Evolutionary conservation across 768 basidiomycete species (phyloP), one percentile per base, ranked within the genome.

Genomic region (Filobasidium wieringae): DNA sequence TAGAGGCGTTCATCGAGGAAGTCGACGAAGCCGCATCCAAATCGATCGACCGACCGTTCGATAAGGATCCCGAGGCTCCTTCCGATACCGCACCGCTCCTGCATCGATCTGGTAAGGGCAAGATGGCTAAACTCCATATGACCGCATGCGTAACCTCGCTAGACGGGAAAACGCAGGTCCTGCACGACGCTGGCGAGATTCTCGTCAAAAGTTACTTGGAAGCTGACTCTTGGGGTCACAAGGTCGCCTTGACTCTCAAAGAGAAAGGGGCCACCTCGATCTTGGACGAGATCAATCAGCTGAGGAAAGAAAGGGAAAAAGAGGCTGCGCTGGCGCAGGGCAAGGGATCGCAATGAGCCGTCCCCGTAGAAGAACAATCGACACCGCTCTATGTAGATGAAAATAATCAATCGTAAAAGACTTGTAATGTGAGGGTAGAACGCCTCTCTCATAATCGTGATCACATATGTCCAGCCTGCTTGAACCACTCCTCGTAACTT

Each of bases 61-160:
- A 59, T n/a, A 54, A 54, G 36, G 41, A 33, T 52, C 53, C 24
- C 59, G 17, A 58, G 33, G 57, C 52, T 57, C 58, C 63, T n/a
- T 51, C 51, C 7, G 51, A 58, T 15, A 47, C 54, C 15, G 65
- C 68, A 15, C 71, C 69, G 19, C 60, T 67, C 30, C 59, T 71
- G 37, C 63, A 61, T 15, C 47, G 27, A 31, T 53, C 54, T 8
- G 52, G 60, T n/a, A 8, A 5, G 17, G 37, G 58, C 51, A 60
- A 70, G 32, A 36, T 63, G 51, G 68, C 68, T 22, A 67, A 66
- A 37, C 74, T 99, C 59, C 79, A 77, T 53, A 72, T 97, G 50
- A 82, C 82, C 4, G 88, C 86, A 0, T 86, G 86, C 51, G 87
- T 97, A 32, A 96, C 93, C 2, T 82, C 84, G 17, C 76, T 96